These are phyloP conservation scores for Tetracentron sinense DNA, from an alignment of 164 flowering plant genomes.

Conservation along the genomic window DNA sequence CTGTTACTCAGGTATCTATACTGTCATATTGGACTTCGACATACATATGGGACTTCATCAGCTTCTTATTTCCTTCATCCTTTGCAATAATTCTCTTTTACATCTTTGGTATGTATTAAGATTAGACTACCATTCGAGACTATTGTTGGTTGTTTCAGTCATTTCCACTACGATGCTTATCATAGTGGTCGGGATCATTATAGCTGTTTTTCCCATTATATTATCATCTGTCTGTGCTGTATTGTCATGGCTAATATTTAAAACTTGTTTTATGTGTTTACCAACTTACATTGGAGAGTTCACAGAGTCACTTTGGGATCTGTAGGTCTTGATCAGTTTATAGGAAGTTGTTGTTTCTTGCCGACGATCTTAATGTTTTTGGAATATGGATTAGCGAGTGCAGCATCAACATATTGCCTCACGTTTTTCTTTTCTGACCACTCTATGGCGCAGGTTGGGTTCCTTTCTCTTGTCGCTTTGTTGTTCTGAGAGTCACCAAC, in stretches of 20 bases:
- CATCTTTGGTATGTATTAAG: conserved; percentile 63
- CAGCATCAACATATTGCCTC: conserved; percentile 95
- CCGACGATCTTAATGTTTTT: conserved; percentile 65
- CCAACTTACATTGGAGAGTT: not conserved
- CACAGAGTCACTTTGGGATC: conserved; percentile 8
- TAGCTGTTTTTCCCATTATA: not conserved
- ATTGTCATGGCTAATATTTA: not conserved
- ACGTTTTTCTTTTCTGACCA: conserved; percentile 92
- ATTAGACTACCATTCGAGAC: not conserved
- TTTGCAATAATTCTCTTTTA: conserved; percentile 73
- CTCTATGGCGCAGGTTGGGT: conserved; percentile 78
- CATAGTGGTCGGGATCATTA: not conserved
- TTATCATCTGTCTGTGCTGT: not conserved
- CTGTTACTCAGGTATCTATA: conserved; percentile 65
- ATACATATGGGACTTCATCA: conserved; percentile 87
- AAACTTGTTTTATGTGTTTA: not conserved
- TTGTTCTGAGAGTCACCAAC: not conserved
- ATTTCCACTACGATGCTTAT: not conserved
- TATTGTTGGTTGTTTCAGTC: not conserved
- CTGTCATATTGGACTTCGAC: conserved; percentile 91
- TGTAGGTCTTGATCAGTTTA: conserved; percentile 83
- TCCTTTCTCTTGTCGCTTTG: conserved; percentile 3
- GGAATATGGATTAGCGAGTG: conserved; percentile 84
- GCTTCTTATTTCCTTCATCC: conserved; percentile 81
- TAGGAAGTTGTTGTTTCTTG: conserved; percentile 61